Evolutionary conservation across 2,329 filamentous ascomycete genomes (phyloP), one percentile per base, ranked within the genome.

Genomic region (Hypoxylon sp.): DNA sequence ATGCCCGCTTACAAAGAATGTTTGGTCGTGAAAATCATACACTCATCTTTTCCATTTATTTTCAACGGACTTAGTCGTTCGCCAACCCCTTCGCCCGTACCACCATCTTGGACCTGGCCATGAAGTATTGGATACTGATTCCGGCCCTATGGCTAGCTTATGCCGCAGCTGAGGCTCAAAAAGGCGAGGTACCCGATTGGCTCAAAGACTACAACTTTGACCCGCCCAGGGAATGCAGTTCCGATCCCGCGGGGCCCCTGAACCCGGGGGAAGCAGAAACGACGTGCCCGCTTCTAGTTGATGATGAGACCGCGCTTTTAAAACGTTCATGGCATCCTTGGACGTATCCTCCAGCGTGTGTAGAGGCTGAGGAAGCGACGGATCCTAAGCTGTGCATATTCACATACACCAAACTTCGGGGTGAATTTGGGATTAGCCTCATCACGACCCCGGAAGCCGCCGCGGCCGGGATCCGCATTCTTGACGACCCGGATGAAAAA

Each of bases 311-410:
- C 0, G 65, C 65, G 4, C 58, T 69, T 14, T 53, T 52, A 23
- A 60, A 36, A n/a, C 60, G 50, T 2, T 58, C 62, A 3, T 72
- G 70, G 70, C 28, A 38, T 6, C 70, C 70, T 1, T 72, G 70
- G 70, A 72, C 65, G n/a, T 70, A 50, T 19, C 70, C 70, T n/a
- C 70, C 70, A 0, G 63, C 59, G n/a, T 72, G 70, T 19, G 28
- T 65, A 13, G 11, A 62, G 30, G 56, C 64, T 1, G 63, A 68
- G 52, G 30, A 68, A 5, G 30, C 19, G 13, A 19, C 13, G 5
- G 41, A 38, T 5, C 41, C 69, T 14, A 72, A 70, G 41, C 48
- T 72, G 17, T 72, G 70, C 53, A 63, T 68, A 4, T 72, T 56
- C 53, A 68, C 70, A 0, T 68, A 70, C 45, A 36, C 38, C 38